These are phyloP conservation scores for Oryza glumipatula DNA, from an alignment of 176 grass and related monocot species.

Conservation along the genomic window DNA sequence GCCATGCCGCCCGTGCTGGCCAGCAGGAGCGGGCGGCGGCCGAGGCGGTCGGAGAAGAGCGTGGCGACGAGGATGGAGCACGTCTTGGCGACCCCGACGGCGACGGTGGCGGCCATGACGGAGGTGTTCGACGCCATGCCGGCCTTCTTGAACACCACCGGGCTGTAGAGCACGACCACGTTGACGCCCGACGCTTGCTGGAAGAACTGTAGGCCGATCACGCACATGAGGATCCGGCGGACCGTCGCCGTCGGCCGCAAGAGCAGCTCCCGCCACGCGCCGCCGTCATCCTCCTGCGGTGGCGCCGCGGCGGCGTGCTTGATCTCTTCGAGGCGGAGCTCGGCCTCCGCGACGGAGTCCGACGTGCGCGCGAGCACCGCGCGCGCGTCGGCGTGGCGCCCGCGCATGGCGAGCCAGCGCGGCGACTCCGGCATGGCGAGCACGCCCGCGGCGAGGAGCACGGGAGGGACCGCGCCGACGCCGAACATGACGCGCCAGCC, in stretches of 20 bases:
- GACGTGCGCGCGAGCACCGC: slow-evolving; percentile 45
- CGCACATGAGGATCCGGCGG: slow-evolving; percentile 33
- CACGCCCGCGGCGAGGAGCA: slow-evolving; percentile 38
- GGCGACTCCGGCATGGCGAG: slow-evolving; percentile 72
- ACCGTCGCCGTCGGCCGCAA: slow-evolving; percentile 33
- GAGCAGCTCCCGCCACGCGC: slow-evolving; percentile 44
- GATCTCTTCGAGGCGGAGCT: slow-evolving; percentile 53
- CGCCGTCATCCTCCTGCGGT: neutral
- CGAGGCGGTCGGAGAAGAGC: slow-evolving; percentile 42
- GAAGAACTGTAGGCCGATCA: slow-evolving; percentile 42
- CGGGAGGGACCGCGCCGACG: slow-evolving; percentile 22
- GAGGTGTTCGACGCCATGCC: slow-evolving; percentile 33
- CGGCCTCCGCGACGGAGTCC: slow-evolving; percentile 36
- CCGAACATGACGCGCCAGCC: slow-evolving; percentile 55
- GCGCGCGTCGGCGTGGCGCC: slow-evolving; percentile 43
- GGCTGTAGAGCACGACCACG: slow-evolving; percentile 45
- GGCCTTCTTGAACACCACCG: slow-evolving; percentile 41
- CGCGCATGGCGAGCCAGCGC: slow-evolving; percentile 67
- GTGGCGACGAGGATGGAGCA: slow-evolving; percentile 42
- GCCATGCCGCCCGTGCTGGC: slow-evolving; percentile 37
- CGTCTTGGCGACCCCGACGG: slow-evolving; percentile 40
- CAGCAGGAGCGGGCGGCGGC: slow-evolving; percentile 45
- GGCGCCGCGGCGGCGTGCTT: slow-evolving; percentile 7
- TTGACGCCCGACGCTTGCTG: slow-evolving; percentile 46
- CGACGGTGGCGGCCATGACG: slow-evolving; percentile 44